Evolutionary conservation across 495 filamentous ascomycete genomes (phyloP), one percentile per base, ranked within the genome.

Genomic region (Mytilinidion resinicola): DNA sequence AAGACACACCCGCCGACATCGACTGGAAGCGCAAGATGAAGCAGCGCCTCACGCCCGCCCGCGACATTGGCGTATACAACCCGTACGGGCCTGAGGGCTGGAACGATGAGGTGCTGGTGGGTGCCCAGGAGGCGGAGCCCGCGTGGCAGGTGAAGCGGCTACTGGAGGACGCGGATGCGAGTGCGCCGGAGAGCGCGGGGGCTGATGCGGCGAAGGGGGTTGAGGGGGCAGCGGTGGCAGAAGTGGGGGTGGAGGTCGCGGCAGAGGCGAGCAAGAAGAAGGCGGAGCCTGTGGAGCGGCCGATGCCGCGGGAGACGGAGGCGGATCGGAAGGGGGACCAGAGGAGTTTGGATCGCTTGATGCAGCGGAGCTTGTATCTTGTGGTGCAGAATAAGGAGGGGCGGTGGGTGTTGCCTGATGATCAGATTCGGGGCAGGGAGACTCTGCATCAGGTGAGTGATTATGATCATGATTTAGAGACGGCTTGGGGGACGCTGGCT

Each of bases 21-120:
- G 93, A 96, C 72, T 97, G 90, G 89, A 88, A 92, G 73, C 80
- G 87, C 67, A 96, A 96, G 73, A 78, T 86, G 43, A 78, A 79
- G 63, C 84, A 88, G 65, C 83, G 90, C 38, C 79, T 82, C 64
- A 86, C 88, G 38, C 74, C 88, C 0, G 86, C 89, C 38, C 82
- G 87, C 65, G 91, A 96, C 69, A 85, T 95, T 63, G 91, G 91
- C 33, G 78, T 82, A 25, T 99, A 96, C 75, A 85, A 88, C 61
- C 82, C 89, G 51, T 90, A 92, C 71, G 83, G 83, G 19, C 73
- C 77, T 41, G 82, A 85, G 43, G 85, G 80, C 36, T 97, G 93
- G 93, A 91, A 95, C 71, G 93, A 99, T 71, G 93, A 99, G 73
- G 66, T 95, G 38, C 75, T 95, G 36, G 82, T 92, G 2, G 89